Evolutionary conservation across 805 yeast species (phyloP).

Genomic region (Lipomyces spencermartinsiae): DNA sequence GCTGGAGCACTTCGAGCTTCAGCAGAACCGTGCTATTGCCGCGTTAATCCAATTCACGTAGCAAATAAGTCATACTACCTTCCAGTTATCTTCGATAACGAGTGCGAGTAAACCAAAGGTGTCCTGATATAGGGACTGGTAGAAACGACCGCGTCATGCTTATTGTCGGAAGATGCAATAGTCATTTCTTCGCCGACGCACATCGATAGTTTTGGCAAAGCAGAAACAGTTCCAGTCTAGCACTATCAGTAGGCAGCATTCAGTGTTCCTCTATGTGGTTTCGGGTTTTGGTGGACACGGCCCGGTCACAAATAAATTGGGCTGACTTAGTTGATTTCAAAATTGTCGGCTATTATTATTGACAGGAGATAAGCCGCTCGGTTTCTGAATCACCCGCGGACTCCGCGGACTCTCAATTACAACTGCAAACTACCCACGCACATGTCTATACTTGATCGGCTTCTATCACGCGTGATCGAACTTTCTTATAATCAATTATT

Average conservation of each 20-base stretch:
- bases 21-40: conserved; percentile 59
- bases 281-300: neutral
- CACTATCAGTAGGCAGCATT: neutral
- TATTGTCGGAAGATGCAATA: neutral
- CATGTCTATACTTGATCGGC: no score
- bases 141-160: neutral
- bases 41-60: neutral
- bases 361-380: no score
- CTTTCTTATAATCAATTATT: no score
- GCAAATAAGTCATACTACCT: conserved; percentile 45
- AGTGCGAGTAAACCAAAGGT: conserved; percentile 75
- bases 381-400: no score
- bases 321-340: no score
- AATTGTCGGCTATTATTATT: no score
- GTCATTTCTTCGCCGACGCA: neutral
- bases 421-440: no score
- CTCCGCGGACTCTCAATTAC: no score
- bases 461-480: no score
- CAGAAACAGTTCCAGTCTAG: neutral
- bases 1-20: conserved; percentile 85
- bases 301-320: no score
- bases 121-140: conserved; percentile 47
- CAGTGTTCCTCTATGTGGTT: neutral
- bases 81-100: conserved; percentile 72
- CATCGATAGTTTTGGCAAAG: neutral